Evolutionary conservation across 352 stramenopile genomes (phyloP), one percentile per base, ranked within the genome.

Genomic region (Phytophthora podocarpi): DNA sequence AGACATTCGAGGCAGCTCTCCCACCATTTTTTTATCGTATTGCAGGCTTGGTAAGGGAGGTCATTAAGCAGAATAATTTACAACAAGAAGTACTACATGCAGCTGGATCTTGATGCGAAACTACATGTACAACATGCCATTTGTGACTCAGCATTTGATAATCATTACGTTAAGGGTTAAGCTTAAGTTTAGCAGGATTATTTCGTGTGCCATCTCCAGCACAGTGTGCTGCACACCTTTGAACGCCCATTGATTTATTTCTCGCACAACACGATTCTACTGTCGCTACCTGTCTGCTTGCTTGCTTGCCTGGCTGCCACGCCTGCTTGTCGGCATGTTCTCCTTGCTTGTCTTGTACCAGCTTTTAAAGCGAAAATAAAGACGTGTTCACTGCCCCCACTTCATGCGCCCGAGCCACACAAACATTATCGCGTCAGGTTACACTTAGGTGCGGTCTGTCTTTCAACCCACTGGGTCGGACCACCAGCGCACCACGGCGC

Each of bases 321-420:
- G n/a, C n/a, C 32, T 20, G 27, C 27, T 12, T 32, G 16, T 11
- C 18, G 20, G 36, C 26, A 30, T 41, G 30, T 23, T 42, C 26
- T 46, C 15, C 24, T 23, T 59, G 34, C 34, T 49, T 52, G 37
- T 42, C 30, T 49, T 43, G 30, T 43, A 53, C 31, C 45, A 59
- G 30, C 31, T 65, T 56, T 60, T 60, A 54, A 55, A 70, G 65
- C 50, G 37, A 66, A 59, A 64, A 43, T 51, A 53, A 67, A 47
- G 52, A 61, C 45, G 39, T 30, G 16, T 42, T 9, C 37, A 42
- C n/a, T 18, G 5, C 8, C 21, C 34, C 26, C 23, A 36, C 37
- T 69, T 69, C 60, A 50, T 54, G 37, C 45, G 31, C 45, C 35
- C 18, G 45, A 32, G 52, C 30, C 52, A 23, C 60, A 59, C 42